Conservation (phyloP, 108 stramenopile genomes). For the Chaetoceros tenuissimus region DNA sequence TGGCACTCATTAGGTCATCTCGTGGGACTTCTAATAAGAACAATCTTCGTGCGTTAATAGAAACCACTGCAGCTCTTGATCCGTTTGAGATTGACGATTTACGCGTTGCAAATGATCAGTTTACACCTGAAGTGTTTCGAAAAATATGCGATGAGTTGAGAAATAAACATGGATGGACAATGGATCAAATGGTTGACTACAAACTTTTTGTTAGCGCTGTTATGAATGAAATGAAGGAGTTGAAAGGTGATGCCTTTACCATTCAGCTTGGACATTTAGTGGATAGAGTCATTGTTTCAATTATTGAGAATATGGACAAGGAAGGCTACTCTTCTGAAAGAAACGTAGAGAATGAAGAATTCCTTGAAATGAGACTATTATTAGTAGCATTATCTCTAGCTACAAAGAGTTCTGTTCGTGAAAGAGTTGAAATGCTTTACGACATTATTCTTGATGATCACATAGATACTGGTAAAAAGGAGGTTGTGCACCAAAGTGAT, state of each 20-base stretch:
- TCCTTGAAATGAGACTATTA: constrained; percentile 34
- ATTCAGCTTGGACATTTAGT: constrained; percentile 74
- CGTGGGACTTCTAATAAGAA: constrained; percentile 39
- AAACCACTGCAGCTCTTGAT: constrained; percentile 47
- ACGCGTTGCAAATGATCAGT: constrained; percentile 58
- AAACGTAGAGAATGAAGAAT: background rate
- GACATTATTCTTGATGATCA: constrained; percentile 16
- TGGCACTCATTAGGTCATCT: constrained; percentile 50
- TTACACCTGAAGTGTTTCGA: constrained; percentile 42
- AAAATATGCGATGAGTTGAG: constrained; percentile 9
- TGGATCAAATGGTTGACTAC: constrained; percentile 39
- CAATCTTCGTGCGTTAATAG: constrained; percentile 50
- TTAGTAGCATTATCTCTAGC: constrained; percentile 58
- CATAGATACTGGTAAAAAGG: background rate
- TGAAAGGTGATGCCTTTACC: constrained; percentile 58
- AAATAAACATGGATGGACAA: background rate
- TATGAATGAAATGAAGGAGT: constrained; percentile 32
- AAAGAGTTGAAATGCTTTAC: constrained; percentile 58
- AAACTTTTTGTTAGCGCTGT: constrained; percentile 40
- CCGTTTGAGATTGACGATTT: constrained; percentile 82
- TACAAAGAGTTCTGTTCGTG: constrained; percentile 37
- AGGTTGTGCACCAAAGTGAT: constrained; percentile 19
- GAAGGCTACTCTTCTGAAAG: background rate
- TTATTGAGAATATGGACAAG: constrained; percentile 19
- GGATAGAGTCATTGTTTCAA: constrained; percentile 59